A percentile compares a stretch with the other conserved stretches of the same genome.
phyloP scores from a whole-genome alignment of 495 filamentous ascomycete genomes.

The Penicillium paradoxum region DNA sequence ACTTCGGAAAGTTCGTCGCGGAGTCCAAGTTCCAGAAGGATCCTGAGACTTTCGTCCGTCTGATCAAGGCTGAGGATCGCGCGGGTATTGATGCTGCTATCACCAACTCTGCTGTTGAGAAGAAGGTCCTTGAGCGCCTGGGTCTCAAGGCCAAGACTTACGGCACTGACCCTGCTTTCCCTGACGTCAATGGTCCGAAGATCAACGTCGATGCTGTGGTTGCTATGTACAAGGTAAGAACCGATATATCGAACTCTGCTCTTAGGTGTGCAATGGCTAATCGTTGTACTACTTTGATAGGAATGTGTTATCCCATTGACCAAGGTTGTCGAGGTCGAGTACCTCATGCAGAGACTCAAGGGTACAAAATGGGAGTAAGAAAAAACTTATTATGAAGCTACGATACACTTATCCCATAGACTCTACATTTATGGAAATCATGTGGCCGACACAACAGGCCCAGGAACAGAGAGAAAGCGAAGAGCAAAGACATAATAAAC shows the following conservation, averaged over 20 bases:
- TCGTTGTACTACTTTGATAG: constrained; percentile 31
- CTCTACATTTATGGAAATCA: constrained; percentile 9
- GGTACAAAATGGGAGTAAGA: constrained; percentile 57
- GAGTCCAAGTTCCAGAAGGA: constrained; percentile 95
- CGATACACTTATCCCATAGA: constrained; percentile 14
- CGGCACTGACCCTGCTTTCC: constrained; percentile 78
- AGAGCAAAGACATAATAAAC: constrained; percentile 10
- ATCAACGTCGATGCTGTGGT: constrained; percentile 93
- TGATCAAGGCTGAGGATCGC: constrained; percentile 77
- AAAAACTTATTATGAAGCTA: constrained; percentile 19
- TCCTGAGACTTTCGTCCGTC: constrained; percentile 65
- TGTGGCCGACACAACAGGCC: not conserved
- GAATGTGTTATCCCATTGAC: constrained; percentile 94
- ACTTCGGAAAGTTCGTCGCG: constrained; percentile 98
- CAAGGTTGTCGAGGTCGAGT: constrained; percentile 96
- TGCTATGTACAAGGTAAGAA: constrained; percentile 76
- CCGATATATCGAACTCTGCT: not conserved
- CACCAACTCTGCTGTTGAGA: constrained; percentile 83
- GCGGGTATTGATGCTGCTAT: constrained; percentile 82
- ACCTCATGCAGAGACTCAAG: constrained; percentile 88
- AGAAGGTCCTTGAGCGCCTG: constrained; percentile 83
- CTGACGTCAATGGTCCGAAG: constrained; percentile 56
- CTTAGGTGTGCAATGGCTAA: constrained; percentile 9
- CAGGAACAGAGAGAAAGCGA: not conserved
- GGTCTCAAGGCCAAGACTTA: constrained; percentile 92